phyloP scores from a whole-genome alignment of 805 yeast genomes.

The Lachancea sp. region DNA sequence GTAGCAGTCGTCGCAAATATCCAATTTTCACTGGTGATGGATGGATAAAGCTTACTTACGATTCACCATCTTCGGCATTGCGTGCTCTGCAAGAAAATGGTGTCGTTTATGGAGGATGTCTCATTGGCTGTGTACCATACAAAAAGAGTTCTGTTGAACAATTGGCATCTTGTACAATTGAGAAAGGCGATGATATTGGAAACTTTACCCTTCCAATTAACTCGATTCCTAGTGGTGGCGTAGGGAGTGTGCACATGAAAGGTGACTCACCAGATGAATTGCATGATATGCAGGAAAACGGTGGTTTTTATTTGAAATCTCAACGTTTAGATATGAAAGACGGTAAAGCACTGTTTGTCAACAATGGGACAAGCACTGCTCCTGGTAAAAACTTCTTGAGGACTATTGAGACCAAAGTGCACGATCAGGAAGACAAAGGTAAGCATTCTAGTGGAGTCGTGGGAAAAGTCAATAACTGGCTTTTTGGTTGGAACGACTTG shows the following conservation, averaged over 20 bases:
- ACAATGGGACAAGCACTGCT: conserved; percentile 16
- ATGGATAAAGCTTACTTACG: conserved; percentile 89
- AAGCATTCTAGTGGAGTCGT: conserved; percentile 20
- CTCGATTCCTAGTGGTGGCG: neutral
- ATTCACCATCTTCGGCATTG: conserved; percentile 63
- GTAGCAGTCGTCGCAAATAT: conserved; percentile 28
- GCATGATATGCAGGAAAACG: conserved; percentile 8
- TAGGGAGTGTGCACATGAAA: neutral
- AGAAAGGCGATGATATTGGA: conserved; percentile 28
- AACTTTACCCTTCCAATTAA: conserved; percentile 13
- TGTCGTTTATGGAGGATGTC: conserved; percentile 53
- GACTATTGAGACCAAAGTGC: conserved; percentile 27
- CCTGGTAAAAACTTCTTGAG: conserved; percentile 24
- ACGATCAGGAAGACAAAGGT: conserved; percentile 21
- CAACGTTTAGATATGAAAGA: conserved; percentile 36
- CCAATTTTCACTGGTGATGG: conserved; percentile 81
- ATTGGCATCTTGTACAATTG: conserved; percentile 37
- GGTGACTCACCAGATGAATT: neutral
- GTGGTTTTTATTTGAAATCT: conserved; percentile 13
- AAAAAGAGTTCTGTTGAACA: conserved; percentile 55
- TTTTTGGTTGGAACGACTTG: conserved; percentile 52
- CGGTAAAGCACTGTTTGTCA: conserved; percentile 38
- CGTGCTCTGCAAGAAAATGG: conserved; percentile 87
- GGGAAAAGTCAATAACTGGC: conserved; percentile 38
- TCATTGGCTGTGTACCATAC: conserved; percentile 67